phyloP scores from a whole-genome alignment of 108 stramenopile species.

The Discostella stelligeroides region DNA sequence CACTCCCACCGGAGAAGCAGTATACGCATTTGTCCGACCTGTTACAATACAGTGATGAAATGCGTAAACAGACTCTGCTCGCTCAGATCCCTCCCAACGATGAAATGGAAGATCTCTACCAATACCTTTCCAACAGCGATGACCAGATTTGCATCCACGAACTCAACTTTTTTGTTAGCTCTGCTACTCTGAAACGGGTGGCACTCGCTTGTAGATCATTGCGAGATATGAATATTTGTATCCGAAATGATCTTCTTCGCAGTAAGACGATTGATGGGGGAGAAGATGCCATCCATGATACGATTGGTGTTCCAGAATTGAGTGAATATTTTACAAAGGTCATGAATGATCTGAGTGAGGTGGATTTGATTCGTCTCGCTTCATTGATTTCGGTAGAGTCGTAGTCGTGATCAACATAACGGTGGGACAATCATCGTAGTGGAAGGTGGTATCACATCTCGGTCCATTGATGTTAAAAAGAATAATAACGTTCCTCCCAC shows the following conservation, averaged over 20 bases:
- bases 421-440: too few relatives aligned
- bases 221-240: not conserved
- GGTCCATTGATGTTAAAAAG: not conserved
- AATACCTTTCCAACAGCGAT: slow-evolving; percentile 5
- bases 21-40: not conserved
- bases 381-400: not conserved
- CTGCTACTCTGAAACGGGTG: not conserved
- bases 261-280: not conserved
- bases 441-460: too few relatives aligned
- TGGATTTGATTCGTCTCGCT: not conserved
- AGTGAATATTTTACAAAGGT: not conserved
- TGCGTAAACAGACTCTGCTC: not conserved
- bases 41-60: not conserved
- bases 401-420: not conserved
- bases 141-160: not conserved
- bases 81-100: slow-evolving; percentile 9
- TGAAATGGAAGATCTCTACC: slow-evolving; percentile 22
- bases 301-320: not conserved
- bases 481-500: not conserved
- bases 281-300: not conserved
- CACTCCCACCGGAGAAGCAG: not conserved
- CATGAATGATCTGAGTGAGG: not conserved
- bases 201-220: not conserved
- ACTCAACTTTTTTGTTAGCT: slow-evolving; percentile 16
- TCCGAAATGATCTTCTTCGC: not conserved